Conservation (phyloP, 1,284 basidiomycete genomes). For the Apiotrichum laibachii region DNA sequence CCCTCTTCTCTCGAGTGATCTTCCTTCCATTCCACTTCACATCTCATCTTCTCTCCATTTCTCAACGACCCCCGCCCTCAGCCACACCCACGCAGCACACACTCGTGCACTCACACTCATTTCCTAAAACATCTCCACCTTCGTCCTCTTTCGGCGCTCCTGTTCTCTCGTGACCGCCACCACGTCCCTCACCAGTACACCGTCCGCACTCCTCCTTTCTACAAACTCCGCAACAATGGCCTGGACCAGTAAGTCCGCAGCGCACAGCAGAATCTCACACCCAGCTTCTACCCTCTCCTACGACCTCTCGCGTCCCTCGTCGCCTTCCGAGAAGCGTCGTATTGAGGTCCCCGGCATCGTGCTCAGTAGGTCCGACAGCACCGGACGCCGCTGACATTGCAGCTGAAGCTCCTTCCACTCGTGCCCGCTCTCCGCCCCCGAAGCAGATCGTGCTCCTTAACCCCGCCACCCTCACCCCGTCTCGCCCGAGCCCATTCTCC, state of each 20-base stretch:
- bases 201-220: not conserved
- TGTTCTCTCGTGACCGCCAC: too few relatives aligned
- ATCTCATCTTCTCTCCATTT: too few relatives aligned
- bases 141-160: too few relatives aligned
- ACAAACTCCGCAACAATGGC: not conserved
- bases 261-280: not conserved
- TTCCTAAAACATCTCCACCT: too few relatives aligned
- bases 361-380: conserved; percentile 20
- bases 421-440: conserved; percentile 21
- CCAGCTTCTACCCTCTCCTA: not conserved
- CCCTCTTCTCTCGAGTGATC: too few relatives aligned
- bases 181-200: too few relatives aligned
- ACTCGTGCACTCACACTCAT: too few relatives aligned
- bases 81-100: too few relatives aligned
- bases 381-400: not conserved
- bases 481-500: not conserved
- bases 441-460: conserved; percentile 31
- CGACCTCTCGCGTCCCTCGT: not conserved
- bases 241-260: not conserved
- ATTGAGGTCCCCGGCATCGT: conserved; percentile 28
- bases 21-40: too few relatives aligned
- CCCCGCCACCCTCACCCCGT: conserved; percentile 19
- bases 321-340: not conserved
- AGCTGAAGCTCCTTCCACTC: conserved; percentile 6
- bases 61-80: too few relatives aligned